Evolutionary conservation across 352 stramenopile species (phyloP).

Genomic region (Globisporangium radiosum): DNA sequence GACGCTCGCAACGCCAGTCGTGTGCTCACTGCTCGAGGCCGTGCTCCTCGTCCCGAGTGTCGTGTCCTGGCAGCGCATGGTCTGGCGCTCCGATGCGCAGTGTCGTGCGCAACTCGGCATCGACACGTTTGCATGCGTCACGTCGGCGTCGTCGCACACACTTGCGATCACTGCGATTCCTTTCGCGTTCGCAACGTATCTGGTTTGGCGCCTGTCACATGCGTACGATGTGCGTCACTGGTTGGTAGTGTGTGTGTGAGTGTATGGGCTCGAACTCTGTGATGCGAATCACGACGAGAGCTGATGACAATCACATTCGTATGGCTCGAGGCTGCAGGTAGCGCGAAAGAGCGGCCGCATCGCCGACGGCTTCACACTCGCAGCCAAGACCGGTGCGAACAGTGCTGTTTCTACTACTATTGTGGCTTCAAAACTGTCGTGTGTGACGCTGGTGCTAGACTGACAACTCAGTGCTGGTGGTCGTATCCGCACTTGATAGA

Average conservation of each 20-base stretch:
- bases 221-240: conserved; percentile 42
- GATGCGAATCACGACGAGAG: background rate
- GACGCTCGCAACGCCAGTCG: conserved; percentile 41
- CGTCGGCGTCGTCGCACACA: conserved; percentile 25
- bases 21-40: conserved; percentile 47
- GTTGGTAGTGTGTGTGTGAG: no score
- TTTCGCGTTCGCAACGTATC: conserved; percentile 36
- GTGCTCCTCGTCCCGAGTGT: conserved; percentile 38
- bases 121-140: conserved; percentile 54
- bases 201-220: conserved; percentile 55
- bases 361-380: conserved; percentile 63
- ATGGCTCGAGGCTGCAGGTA: conserved; percentile 18
- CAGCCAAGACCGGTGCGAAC: conserved; percentile 49
- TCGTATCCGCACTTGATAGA: conserved; percentile 19
- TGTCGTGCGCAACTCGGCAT: conserved; percentile 39
- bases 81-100: conserved; percentile 32
- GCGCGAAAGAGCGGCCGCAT: conserved; percentile 33
- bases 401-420: background rate
- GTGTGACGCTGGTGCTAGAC: background rate
- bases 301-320: background rate
- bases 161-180: conserved; percentile 37
- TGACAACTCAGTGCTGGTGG: no score
- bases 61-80: conserved; percentile 54
- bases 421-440: background rate
- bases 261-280: background rate